Conservation (phyloP, 2,329 filamentous ascomycete genomes). For the Leptographium procerum region DNA sequence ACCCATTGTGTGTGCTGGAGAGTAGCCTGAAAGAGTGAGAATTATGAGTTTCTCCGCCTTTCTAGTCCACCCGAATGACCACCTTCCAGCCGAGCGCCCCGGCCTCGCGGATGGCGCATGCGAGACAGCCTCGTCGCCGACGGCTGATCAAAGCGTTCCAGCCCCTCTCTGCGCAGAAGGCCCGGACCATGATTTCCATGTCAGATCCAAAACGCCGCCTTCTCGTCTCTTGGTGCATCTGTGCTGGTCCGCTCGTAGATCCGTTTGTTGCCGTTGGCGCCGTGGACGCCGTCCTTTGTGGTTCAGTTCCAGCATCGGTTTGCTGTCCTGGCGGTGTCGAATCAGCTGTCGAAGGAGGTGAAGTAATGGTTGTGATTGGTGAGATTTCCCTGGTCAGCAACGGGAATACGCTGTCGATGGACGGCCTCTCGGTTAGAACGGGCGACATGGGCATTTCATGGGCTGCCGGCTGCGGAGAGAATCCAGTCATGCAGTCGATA, state of each 20-base stretch:
- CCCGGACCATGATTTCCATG: slow-evolving; percentile 59
- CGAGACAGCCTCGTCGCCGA: slow-evolving; percentile 55
- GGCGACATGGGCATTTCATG: slow-evolving; percentile 39
- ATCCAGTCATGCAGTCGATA: slow-evolving; percentile 51
- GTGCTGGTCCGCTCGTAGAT: neutral
- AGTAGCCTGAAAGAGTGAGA: neutral
- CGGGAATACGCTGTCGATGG: slow-evolving; percentile 8
- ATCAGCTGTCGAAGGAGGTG: neutral
- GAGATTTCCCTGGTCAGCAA: slow-evolving; percentile 12
- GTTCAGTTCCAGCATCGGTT: neutral
- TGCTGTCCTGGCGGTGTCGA: neutral
- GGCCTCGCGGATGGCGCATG: slow-evolving; percentile 65
- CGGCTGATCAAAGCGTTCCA: slow-evolving; percentile 64
- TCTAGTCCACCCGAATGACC: slow-evolving; percentile 49
- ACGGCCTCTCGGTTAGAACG: slow-evolving; percentile 25
- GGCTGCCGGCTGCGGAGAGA: slow-evolving; percentile 29
- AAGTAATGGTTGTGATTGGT: slow-evolving; percentile 6
- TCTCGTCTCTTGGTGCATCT: slow-evolving; percentile 44
- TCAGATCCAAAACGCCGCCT: slow-evolving; percentile 50
- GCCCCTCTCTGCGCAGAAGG: slow-evolving; percentile 62
- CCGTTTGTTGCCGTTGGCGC: neutral
- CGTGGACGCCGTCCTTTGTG: neutral
- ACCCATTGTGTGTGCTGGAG: too few species aligned
- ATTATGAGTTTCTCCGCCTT: neutral
- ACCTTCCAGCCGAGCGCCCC: slow-evolving; percentile 58